Evolutionary conservation across 257 asterid genomes (phyloP).

Genomic region (Fraxinus excelsior): DNA sequence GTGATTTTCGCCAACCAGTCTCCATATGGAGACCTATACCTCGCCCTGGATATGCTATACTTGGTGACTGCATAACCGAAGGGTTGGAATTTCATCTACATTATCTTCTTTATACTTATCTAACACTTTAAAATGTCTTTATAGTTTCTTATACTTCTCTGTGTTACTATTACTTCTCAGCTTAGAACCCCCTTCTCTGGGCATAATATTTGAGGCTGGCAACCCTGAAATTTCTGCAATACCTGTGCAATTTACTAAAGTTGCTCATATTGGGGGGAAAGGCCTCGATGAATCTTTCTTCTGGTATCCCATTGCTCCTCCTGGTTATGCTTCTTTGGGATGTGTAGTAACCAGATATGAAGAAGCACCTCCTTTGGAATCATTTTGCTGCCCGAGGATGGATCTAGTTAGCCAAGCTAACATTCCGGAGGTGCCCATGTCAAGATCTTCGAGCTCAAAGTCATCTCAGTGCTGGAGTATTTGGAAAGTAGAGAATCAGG

Average conservation of each 20-base stretch:
- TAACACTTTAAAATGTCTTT: conserved; percentile 9
- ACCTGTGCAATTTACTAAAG: conserved; percentile 88
- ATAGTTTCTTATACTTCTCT: conserved; percentile 24
- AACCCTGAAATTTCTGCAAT: conserved; percentile 77
- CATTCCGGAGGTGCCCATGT: conserved; percentile 79
- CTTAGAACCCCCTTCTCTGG: conserved; percentile 94
- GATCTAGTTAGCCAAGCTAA: conserved; percentile 87
- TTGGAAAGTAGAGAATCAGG: conserved; percentile 99
- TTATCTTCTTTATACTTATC: conserved; percentile 19
- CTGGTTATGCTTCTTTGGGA: conserved; percentile 95
- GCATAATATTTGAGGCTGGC: conserved; percentile 81
- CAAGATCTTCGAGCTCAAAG: conserved; percentile 78
- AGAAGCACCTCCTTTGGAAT: conserved; percentile 71
- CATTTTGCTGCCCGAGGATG: conserved; percentile 87
- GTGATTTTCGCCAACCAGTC: conserved; percentile 86
- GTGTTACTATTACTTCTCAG: conserved; percentile 48
- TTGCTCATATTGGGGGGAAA: conserved; percentile 78
- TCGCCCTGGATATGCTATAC: conserved; percentile 77
- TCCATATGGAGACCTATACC: conserved; percentile 96
- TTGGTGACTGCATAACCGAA: conserved; percentile 94
- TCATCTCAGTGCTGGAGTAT: conserved; percentile 91
- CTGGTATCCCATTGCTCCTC: conserved; percentile 98
- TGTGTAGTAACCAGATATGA: conserved; percentile 75
- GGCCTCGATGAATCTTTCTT: conserved; percentile 84
- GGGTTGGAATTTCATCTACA: conserved; percentile 52